Evolutionary conservation across 148 eudicot species (phyloP).

Genomic region (Chenopodium formosanum): DNA sequence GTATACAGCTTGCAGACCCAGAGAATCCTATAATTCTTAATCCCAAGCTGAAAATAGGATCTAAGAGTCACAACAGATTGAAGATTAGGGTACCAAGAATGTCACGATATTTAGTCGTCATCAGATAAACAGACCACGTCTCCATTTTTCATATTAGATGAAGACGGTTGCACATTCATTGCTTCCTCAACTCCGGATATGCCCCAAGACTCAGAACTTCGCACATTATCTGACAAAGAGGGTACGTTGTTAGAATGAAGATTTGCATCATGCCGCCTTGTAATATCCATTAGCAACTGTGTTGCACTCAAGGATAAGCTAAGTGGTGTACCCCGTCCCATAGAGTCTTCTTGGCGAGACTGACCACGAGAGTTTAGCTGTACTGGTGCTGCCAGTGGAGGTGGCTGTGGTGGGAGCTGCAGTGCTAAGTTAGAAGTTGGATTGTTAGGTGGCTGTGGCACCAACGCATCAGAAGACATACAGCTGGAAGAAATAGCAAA

Average conservation of each 20-base stretch:
- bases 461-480: constrained; percentile 17
- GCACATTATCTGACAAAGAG: constrained; percentile 17
- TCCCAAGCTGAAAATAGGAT: not conserved
- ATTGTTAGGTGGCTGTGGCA: constrained; percentile 24
- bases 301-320: constrained; percentile 17
- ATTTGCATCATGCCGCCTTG: constrained; percentile 21
- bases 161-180: constrained; percentile 19
- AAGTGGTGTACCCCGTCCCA: constrained; percentile 9
- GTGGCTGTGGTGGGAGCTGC: constrained; percentile 11
- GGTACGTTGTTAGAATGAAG: not conserved
- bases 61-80: not conserved
- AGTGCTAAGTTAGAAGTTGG: constrained; percentile 16
- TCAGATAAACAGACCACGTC: constrained; percentile 60
- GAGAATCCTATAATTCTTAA: not conserved
- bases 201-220: constrained; percentile 25
- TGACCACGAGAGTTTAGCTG: constrained; percentile 11
- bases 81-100: not conserved
- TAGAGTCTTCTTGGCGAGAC: constrained; percentile 19
- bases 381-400: not conserved
- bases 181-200: constrained; percentile 25
- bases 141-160: constrained; percentile 2
- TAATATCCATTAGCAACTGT: constrained; percentile 26
- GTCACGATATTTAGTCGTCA: constrained; percentile 42
- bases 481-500: constrained; percentile 21
- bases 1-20: constrained; percentile 2